Base-by-base conservation (phyloP, 257 asterid genomes). In the Petunia axillaris region DNA sequence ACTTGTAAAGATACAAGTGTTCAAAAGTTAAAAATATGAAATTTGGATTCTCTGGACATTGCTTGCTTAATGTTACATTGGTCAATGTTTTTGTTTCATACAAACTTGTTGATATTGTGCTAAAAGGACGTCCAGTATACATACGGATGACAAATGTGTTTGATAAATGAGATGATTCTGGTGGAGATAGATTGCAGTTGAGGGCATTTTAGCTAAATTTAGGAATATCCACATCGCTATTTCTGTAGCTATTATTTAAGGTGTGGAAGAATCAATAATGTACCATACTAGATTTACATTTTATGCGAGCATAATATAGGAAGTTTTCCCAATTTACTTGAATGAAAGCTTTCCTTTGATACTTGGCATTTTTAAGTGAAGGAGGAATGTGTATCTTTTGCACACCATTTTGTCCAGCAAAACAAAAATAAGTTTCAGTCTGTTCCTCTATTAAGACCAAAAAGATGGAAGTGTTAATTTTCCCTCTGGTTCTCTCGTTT, bases 1-100 rank as follows among this genome's bases (percentile, higher is more conserved):
- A 41, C 16, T 73, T 73, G 78, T 73, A 73, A 50, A 73, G 63
- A 73, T 73, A 16, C 0, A 50, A 46, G 77, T 70, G 59, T 70
- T 70, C 58, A 70, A 70, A 35, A 46, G 55, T 41, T 53, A 67
- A 50, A 67, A 44, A 67, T 67, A 37, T 71, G 62, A 48, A 48
- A 13, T 35, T 70, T 71, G 44, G 36, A 36, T 73, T 73, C 77
- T 73, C 78, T 35, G 10, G 77, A 5, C 5, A 50, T 43, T 71
- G 35, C 5, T 71, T 52, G 3, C 55, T 52, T 35, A 25, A 11
- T 71, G 62, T 71, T 71, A 60, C 77, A 35, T 36, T 7, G 39
- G 39, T 59, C 65, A 16, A 38, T 6, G 65, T 59, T 6, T 59
- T 59, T 59, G 39, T 58, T n/a, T 58, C 64, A 57, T 57, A 58